phyloP scores from a whole-genome alignment of 2,329 filamentous ascomycete species.

The Cadophora gregata region DNA sequence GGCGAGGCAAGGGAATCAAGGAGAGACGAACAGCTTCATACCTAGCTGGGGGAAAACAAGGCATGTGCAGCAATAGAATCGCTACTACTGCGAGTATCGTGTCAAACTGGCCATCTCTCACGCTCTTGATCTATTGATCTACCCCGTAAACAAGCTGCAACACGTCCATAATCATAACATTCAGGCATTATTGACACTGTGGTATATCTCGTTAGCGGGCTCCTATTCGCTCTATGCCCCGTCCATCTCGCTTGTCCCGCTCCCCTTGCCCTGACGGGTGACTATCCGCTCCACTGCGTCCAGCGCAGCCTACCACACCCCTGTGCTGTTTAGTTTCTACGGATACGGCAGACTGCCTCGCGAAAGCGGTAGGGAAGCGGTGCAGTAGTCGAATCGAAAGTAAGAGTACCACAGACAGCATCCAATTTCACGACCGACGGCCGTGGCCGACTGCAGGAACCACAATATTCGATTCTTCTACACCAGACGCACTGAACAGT shows the following conservation, averaged over 20 bases:
- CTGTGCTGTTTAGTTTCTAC: conserved; percentile 22
- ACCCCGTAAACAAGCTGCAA: conserved; percentile 22
- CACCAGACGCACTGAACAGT: neutral
- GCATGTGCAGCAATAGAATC: neutral
- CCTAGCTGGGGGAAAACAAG: too few species aligned
- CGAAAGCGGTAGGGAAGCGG: neutral
- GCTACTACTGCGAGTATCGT: neutral
- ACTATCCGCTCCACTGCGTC: neutral
- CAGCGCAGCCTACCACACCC: neutral
- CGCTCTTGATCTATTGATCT: neutral
- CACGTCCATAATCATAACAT: conserved; percentile 17
- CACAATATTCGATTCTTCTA: conserved; percentile 18
- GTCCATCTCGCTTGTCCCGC: conserved; percentile 10
- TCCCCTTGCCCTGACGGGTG: neutral
- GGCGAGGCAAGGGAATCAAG: conserved; percentile 1
- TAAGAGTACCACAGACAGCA: conserved; percentile 5
- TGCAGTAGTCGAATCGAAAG: neutral
- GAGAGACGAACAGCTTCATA: neutral
- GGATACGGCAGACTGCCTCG: conserved; percentile 19
- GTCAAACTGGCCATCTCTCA: neutral
- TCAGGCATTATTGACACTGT: conserved; percentile 19
- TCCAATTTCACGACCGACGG: conserved; percentile 23
- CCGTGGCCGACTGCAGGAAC: conserved; percentile 23
- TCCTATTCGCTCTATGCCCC: conserved; percentile 13
- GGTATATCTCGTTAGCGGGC: neutral